These are phyloP conservation scores for Monilinia vaccinii-corymbosi DNA, from an alignment of 2,329 filamentous ascomycete genomes.

Conservation along the genomic window DNA sequence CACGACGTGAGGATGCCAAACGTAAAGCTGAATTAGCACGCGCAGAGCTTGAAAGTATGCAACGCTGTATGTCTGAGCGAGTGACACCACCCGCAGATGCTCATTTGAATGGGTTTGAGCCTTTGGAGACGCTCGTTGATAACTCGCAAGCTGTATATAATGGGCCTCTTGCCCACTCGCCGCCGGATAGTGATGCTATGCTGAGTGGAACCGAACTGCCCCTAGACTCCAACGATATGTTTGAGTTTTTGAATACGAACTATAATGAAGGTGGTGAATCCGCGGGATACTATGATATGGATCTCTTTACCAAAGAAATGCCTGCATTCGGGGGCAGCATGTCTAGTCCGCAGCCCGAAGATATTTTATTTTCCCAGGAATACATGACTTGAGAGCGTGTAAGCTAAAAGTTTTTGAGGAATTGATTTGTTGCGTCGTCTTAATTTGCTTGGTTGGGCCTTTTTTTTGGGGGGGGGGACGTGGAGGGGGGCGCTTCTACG, in stretches of 20 bases:
- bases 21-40: neutral
- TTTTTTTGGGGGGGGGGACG: neutral
- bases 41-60: neutral
- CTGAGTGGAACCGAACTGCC: neutral
- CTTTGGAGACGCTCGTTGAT: neutral
- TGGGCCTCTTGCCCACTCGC: neutral
- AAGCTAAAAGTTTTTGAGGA: neutral
- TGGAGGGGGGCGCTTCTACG: neutral
- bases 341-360: neutral
- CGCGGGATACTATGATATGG: constrained; percentile 1
- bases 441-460: neutral
- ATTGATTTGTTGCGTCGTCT: no score
- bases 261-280: constrained; percentile 3
- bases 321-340: constrained; percentile 2
- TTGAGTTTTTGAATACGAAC: constrained; percentile 1
- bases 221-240: neutral
- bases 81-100: neutral
- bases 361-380: neutral
- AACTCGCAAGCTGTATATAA: neutral
- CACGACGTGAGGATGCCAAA: neutral
- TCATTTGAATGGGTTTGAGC: neutral
- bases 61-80: neutral
- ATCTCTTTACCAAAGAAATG: neutral
- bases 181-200: neutral
- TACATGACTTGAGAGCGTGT: neutral